Evolutionary conservation across 2,329 filamentous ascomycete species (phyloP), one percentile per base, ranked within the genome.

Genomic region (Podosphaera leucotricha): DNA sequence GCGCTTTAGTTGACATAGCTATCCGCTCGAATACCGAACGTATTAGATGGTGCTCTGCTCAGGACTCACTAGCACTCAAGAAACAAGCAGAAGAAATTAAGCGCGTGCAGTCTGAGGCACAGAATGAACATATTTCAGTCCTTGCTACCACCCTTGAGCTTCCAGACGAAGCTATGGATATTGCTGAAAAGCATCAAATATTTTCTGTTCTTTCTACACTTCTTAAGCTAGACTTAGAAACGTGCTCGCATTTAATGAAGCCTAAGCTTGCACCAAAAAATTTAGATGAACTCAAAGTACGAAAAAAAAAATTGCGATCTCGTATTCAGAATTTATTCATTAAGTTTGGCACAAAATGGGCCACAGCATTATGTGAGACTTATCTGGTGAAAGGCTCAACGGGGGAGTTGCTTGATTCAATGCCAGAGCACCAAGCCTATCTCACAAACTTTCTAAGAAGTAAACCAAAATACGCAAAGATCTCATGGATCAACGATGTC

Each of bases 401-500:
- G 38, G 67, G 75, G 51, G 67, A 71, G 1, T 66, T 94, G 22
- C 67, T 98, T 44, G 70, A 76, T 53, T 81, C 81, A 47, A 66
- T 77, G 21, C 63, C 75, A 45, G 80, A 86, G 54, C 75, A 75
- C 50, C 63, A 71, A 43, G 63, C 64, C n/a, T 78, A 75, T 54
- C 71, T 92, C 45, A 92, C 84, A 0, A 67, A 68, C 43, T 98
- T 85, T 54, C 66, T 98, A 41, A 74, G 81, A 37, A 76, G 72
- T 45, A 72, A 76, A 49, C 71, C 75, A 0, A 69, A 76, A 48
- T 74, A 84, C 48, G 77, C 78, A 22, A 83, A 83, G 53, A 68
- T 98, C 38, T 77, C 78, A 41, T 98, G 90, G 90, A 92, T 98
- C 62, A 92, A 98, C 57, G 86, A 95, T 57, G 70, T 95, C 6